These are phyloP conservation scores for Stellera chamaejasme DNA, from an alignment of 345 rosid species.

Conservation along the genomic window DNA sequence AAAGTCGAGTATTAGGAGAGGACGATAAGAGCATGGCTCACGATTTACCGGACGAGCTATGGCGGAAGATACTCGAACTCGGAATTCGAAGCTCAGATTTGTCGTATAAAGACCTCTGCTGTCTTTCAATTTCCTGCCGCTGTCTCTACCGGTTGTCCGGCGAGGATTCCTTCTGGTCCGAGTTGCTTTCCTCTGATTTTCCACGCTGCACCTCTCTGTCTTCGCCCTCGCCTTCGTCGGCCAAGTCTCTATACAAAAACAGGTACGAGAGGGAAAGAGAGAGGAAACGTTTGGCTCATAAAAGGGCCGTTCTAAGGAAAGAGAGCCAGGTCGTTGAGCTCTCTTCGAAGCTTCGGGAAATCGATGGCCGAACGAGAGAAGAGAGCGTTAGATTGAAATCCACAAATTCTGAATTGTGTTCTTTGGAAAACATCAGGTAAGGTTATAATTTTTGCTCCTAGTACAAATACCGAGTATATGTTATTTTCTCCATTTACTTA, in stretches of 20 bases:
- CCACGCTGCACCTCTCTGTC: conserved; percentile 14
- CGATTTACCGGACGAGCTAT: conserved; percentile 70
- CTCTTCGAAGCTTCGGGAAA: conserved; percentile 39
- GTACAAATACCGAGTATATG: neutral
- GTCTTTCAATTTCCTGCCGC: conserved; percentile 68
- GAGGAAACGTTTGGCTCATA: conserved; percentile 43
- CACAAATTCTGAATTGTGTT: conserved; percentile 31
- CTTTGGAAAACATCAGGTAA: conserved; percentile 66
- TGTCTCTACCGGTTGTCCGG: conserved; percentile 58
- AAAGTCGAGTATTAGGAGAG: no score
- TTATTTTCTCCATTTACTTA: neutral
- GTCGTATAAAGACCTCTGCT: conserved; percentile 60
- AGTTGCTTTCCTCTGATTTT: conserved; percentile 47
- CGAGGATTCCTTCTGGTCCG: conserved; percentile 63
- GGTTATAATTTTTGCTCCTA: no score
- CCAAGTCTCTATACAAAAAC: conserved; percentile 40
- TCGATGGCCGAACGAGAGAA: conserved; percentile 30
- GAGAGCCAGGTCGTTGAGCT: conserved; percentile 64
- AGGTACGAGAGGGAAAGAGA: conserved; percentile 73
- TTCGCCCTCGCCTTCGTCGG: conserved; percentile 18
- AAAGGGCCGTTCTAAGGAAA: conserved; percentile 56
- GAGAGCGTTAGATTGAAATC: conserved; percentile 45
- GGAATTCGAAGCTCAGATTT: conserved; percentile 39
- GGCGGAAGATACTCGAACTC: conserved; percentile 55
- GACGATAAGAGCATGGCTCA: neutral